These are phyloP conservation scores for Spizellomyces sp. DNA, from an alignment of 192 early-diverging fungal species.

Conservation along the genomic window DNA sequence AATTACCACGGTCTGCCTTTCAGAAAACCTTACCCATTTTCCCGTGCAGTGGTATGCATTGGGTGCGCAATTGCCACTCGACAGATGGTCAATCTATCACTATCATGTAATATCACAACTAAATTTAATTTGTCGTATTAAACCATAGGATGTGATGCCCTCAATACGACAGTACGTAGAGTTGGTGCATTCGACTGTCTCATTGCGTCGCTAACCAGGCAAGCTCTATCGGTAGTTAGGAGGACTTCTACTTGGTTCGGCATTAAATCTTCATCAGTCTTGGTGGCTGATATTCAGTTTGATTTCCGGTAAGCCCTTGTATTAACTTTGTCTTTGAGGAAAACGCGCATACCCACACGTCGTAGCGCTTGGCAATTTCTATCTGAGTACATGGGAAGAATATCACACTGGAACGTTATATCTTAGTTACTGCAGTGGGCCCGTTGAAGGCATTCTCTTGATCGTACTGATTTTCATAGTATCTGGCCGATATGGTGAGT, in stretches of 20 bases:
- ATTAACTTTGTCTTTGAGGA: not conserved
- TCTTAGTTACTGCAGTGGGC: conserved; percentile 81
- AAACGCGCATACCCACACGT: conserved; percentile 11
- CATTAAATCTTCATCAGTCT: conserved; percentile 69
- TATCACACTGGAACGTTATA: conserved; percentile 89
- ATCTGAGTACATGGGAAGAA: conserved; percentile 92
- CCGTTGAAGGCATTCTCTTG: conserved; percentile 87
- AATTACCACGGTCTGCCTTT: not conserved
- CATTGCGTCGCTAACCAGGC: too few species aligned
- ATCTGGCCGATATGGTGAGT: conserved; percentile 66
- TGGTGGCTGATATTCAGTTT: conserved; percentile 56
- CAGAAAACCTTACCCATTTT: too few species aligned
- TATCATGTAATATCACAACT: not conserved
- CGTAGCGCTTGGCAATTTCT: conserved; percentile 80
- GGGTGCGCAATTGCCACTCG: too few species aligned
- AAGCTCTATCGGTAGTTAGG: conserved; percentile 7
- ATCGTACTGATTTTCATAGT: conserved; percentile 62
- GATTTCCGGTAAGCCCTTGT: conserved; percentile 19
- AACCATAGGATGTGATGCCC: conserved; percentile 66
- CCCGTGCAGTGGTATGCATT: too few species aligned
- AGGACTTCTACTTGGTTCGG: conserved; percentile 59
- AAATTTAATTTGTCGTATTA: too few species aligned
- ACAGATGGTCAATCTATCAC: not conserved
- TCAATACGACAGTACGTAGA: conserved; percentile 51
- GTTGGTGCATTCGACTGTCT: not conserved